A percentile compares a stretch with the other conserved stretches of the same genome.
phyloP scores from a whole-genome alignment of 2,329 filamentous ascomycete genomes.

The Colletotrichum higginsianum region DNA sequence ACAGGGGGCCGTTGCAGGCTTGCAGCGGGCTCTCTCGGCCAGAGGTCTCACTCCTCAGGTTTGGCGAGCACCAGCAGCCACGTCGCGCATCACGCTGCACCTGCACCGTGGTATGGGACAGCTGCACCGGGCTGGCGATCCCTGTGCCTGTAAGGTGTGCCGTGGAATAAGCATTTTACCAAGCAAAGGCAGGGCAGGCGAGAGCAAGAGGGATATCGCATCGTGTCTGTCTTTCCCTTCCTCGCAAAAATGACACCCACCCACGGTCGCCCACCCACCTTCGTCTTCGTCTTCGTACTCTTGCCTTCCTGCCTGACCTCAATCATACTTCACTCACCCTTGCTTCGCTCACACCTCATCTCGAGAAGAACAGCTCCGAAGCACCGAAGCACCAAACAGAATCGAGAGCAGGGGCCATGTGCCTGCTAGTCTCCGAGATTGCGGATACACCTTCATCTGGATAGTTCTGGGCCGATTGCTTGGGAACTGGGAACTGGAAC shows the following conservation, averaged over 20 bases:
- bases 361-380: slow-evolving; percentile 6
- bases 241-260: slow-evolving; percentile 9
- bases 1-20: slow-evolving; percentile 25
- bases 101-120: slow-evolving; percentile 17
- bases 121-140: slow-evolving; percentile 19
- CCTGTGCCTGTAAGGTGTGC: slow-evolving; percentile 14
- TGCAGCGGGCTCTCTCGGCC: background rate
- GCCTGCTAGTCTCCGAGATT: slow-evolving; percentile 35
- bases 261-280: slow-evolving; percentile 6
- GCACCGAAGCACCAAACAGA: slow-evolving; percentile 25
- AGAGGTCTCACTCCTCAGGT: slow-evolving; percentile 14
- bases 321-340: background rate
- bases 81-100: slow-evolving; percentile 26
- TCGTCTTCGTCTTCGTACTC: background rate
- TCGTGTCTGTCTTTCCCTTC: background rate
- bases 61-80: slow-evolving; percentile 13
- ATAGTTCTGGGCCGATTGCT: slow-evolving; percentile 11
- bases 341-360: slow-evolving; percentile 14
- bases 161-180: slow-evolving; percentile 32
- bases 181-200: background rate
- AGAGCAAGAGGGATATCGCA: background rate
- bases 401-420: slow-evolving; percentile 35
- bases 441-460: slow-evolving; percentile 30
- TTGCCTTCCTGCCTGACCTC: background rate
- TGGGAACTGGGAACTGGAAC: slow-evolving; percentile 9